Percentiles rank a stretch among this genome's conserved stretches.
Conservation (phyloP, 129 eudicot genomes). For the Helichrysum umbraculigerum region DNA sequence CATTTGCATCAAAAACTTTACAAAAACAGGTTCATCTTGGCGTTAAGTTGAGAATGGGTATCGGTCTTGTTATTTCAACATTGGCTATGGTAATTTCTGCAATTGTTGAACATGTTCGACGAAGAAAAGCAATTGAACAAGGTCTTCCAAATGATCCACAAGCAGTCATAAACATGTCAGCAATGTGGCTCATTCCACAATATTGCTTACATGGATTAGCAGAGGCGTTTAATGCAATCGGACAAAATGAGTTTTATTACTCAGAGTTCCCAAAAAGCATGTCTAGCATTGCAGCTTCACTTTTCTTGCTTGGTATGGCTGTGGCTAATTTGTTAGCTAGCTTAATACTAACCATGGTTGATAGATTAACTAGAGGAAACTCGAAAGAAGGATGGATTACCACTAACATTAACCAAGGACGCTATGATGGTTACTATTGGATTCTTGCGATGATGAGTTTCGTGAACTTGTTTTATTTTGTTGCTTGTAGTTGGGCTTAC, state of each 20-base stretch:
- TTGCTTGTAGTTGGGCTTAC: constrained; percentile 35
- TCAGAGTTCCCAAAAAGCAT: constrained; percentile 29
- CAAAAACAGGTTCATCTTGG: constrained; percentile 25
- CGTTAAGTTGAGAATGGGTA: constrained; percentile 42
- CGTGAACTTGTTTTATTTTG: constrained; percentile 35
- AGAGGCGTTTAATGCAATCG: constrained; percentile 40
- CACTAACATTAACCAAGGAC: constrained; percentile 34
- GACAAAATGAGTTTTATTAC: constrained; percentile 39
- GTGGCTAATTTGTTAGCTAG: constrained; percentile 43
- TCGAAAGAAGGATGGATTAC: constrained; percentile 41
- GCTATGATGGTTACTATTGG: constrained; percentile 43
- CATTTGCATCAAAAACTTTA: constrained; percentile 29
- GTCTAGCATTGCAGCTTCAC: constrained; percentile 37
- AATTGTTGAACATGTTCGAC: constrained; percentile 31
- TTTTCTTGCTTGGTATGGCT: constrained; percentile 32
- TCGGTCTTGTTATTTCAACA: constrained; percentile 39
- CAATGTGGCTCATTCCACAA: constrained; percentile 41
- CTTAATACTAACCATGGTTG: constrained; percentile 31
- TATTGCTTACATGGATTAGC: constrained; percentile 36
- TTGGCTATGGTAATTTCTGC: constrained; percentile 38
- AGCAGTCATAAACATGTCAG: constrained; percentile 35
- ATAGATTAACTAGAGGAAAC: constrained; percentile 23
- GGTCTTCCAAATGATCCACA: constrained; percentile 15
- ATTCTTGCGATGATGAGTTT: constrained; percentile 36
- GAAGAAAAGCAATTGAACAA: constrained; percentile 29